Base-by-base conservation (phyloP, 768 basidiomycete species). In the Mycena leptocephala region DNA sequence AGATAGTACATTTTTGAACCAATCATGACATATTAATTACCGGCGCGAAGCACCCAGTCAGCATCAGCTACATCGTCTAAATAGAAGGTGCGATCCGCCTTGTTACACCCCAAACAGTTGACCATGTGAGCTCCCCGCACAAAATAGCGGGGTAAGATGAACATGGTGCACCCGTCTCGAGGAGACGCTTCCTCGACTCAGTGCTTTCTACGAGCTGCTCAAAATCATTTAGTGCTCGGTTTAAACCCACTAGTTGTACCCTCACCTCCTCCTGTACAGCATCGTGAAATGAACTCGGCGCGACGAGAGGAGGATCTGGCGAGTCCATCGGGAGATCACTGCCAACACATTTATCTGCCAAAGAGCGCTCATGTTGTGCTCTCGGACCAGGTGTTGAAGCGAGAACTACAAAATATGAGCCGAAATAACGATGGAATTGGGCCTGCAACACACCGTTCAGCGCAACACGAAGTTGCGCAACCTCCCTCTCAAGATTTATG, bases 241-340 rank as follows among this genome's bases (percentile, higher is more conserved):
- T 5, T 48, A 48, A 43, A 64, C 63, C 43, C 6, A 0, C 26
- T 22, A 64, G 46, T 48, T 64, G 41, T 32, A 7, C 24, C 41
- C 16, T 35, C 43, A 64, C 63, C 43, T 43, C 63, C 63, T 46
- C 63, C 63, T 64, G 41, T 64, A 64, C 63, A 30, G 43, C 39
- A 24, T 43, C 24, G 8, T 43, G 24, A 24, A 63, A 30, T n/a
- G 30, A 28, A 64, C 26, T 24, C 26, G 24, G 63, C 7, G 32
- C 13, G 24, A 9, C 24, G 39, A 63, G 26, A 28, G 41, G 63
- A 64, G 43, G 32, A 41, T 51, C 11, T 16, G n/a, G 30, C 32
- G 46, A 18, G 16, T 22, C 64, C 3, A 51, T 51, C 16, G 64
- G 43, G 48, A 22, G 10, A 28, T 48, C 46, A 9, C 48, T 14